Evolutionary conservation across 768 basidiomycete genomes (phyloP), one percentile per base, ranked within the genome.

Genomic region (Boletus sp.): DNA sequence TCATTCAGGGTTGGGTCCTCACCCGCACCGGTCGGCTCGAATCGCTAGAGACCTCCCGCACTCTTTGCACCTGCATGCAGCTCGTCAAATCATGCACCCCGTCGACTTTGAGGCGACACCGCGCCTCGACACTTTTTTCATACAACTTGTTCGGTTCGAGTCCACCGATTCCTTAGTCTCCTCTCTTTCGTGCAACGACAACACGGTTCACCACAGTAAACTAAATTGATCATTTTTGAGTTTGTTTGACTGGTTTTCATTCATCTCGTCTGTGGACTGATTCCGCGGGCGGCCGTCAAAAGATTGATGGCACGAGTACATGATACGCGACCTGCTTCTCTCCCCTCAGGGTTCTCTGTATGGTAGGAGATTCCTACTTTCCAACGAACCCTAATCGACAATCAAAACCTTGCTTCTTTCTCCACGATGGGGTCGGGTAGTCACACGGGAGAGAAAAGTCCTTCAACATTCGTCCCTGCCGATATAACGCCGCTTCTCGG

Each of bases 351-450:
- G 25, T 44, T 44, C 43, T 57, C 54, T 27, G 27, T 49, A 25
- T 52, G 54, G 59, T 44, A 33, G 40, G 8, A 7, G 1, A 29
- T 10, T 25, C 41, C 27, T 19, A 32, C 32, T 35, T 19, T 61
- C 50, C 30, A 25, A 55, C 19, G 47, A 54, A 30, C 32, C 13
- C 17, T 40, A 44, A 17, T 42, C 25, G n/a, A 38, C 19, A 10
- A 29, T 40, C 7, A 42, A 59, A 46, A 2, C 14, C 23, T 29
- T 13, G 21, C 55, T 58, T 60, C 60, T 45, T 53, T 53, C 55
- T 53, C 47, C 59, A 42, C 55, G 59, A 62, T 53, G 17, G 34
- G 13, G 35, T 62, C 59, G 60, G 58, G 25, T 33, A n/a, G 21
- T 44, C 29, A 1, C 56, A 55, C 42, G 44, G 21, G 6, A 21